These are phyloP conservation scores for Leccinum longicurvipes DNA, from an alignment of 768 basidiomycete species.

Conservation along the genomic window DNA sequence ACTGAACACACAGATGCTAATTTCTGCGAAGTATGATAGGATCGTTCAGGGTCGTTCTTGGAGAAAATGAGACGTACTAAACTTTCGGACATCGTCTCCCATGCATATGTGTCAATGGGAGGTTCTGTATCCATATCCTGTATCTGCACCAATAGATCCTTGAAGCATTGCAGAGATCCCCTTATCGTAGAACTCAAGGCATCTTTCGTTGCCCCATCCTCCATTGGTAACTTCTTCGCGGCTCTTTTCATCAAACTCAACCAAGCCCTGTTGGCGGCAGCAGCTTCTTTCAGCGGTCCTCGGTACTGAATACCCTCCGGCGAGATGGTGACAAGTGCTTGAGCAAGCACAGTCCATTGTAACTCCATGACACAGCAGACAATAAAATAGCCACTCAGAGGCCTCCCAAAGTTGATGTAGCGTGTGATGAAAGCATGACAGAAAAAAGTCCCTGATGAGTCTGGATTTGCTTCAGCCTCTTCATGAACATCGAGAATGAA, in stretches of 20 bases:
- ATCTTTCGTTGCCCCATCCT: constrained; percentile 35
- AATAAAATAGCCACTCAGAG: constrained; percentile 82
- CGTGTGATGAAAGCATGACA: constrained; percentile 69
- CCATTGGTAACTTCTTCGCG: constrained; percentile 36
- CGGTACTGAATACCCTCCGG: constrained; percentile 20
- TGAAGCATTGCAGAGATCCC: constrained; percentile 72
- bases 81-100: constrained; percentile 91
- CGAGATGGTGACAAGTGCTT: constrained; percentile 49
- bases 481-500: constrained; percentile 60
- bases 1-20: constrained; percentile 78
- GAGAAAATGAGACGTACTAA: constrained; percentile 47
- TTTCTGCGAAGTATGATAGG: constrained; percentile 51
- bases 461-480: constrained; percentile 45
- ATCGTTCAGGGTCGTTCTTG: neutral
- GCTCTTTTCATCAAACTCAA: constrained; percentile 57
- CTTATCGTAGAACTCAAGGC: constrained; percentile 48
- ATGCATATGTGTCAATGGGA: constrained; percentile 81
- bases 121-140: constrained; percentile 81
- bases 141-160: constrained; percentile 73
- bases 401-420: constrained; percentile 72
- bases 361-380: constrained; percentile 88
- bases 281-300: constrained; percentile 57
- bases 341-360: constrained; percentile 81
- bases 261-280: constrained; percentile 85
- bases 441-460: constrained; percentile 34